Percentiles rank a stretch among this genome's conserved stretches.
These are phyloP conservation scores for Gigaspora rosea DNA, from an alignment of 192 early-diverging fungal genomes.

Conservation along the genomic window DNA sequence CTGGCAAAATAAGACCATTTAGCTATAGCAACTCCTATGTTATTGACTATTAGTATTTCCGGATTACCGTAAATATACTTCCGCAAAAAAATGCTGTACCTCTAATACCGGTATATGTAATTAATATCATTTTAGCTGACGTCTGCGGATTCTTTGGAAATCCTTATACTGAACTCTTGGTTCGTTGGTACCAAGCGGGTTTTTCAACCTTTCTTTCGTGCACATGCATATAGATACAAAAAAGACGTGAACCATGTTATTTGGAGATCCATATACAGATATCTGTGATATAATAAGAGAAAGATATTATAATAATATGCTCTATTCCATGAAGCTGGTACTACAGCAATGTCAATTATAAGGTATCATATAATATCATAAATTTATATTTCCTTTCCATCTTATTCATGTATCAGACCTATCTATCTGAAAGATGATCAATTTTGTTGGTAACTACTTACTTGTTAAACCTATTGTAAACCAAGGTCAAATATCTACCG, in stretches of 20 bases:
- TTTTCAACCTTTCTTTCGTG: constrained; percentile 97
- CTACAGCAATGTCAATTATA: constrained; percentile 71
- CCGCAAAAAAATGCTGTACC: too few species aligned
- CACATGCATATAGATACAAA: constrained; percentile 97
- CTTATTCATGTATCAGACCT: constrained; percentile 60
- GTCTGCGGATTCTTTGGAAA: constrained; percentile 98
- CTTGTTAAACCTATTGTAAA: constrained; percentile 69
- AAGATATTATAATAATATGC: constrained; percentile 95
- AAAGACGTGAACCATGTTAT: constrained; percentile 94
- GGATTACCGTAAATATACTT: too few species aligned
- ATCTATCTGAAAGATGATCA: constrained; percentile 87
- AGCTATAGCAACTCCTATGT: constrained; percentile 81
- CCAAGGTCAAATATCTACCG: constrained; percentile 58
- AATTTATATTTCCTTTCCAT: too few species aligned
- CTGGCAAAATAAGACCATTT: constrained; percentile 92
- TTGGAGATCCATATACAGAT: constrained; percentile 82
- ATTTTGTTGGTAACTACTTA: constrained; percentile 86
- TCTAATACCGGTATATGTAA: neutral
- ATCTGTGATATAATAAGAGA: constrained; percentile 79
- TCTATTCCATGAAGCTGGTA: constrained; percentile 77
- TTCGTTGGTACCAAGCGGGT: constrained; percentile 96
- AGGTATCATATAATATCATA: too few species aligned
- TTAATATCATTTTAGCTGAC: constrained; percentile 60
- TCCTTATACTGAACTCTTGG: constrained; percentile 82
- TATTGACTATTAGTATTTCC: constrained; percentile 80